A percentile compares a stretch with the other conserved stretches of the same genome.
Conservation (phyloP, 2,329 filamentous ascomycete species). For the Clarireedia sp. region DNA sequence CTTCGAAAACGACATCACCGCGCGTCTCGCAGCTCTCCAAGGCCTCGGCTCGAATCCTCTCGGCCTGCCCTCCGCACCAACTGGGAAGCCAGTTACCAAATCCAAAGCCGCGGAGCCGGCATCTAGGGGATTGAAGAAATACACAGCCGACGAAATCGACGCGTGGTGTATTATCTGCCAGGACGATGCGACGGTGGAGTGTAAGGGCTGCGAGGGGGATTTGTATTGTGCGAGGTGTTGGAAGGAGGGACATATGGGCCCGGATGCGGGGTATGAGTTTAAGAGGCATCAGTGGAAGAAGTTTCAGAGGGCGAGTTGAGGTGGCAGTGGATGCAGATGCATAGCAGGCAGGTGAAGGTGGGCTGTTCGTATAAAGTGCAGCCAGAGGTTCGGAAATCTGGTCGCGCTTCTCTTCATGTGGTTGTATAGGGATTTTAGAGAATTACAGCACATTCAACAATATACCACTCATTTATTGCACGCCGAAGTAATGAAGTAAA, state of each 20-base stretch:
- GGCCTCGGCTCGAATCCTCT: slow-evolving; percentile 14
- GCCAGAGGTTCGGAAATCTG: too few relatives aligned
- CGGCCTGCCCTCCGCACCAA: slow-evolving; percentile 27
- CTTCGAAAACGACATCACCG: slow-evolving; percentile 25
- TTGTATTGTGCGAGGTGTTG: slow-evolving; percentile 74
- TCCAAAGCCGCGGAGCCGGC: background rate
- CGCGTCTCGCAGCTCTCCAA: slow-evolving; percentile 26
- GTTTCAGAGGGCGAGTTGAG: slow-evolving; percentile 36
- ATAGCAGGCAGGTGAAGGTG: too few relatives aligned
- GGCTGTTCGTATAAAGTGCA: too few relatives aligned
- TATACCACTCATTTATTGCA: too few relatives aligned
- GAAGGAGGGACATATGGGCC: slow-evolving; percentile 70
- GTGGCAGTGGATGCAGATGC: too few relatives aligned
- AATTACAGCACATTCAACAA: too few relatives aligned
- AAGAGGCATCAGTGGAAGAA: slow-evolving; percentile 59
- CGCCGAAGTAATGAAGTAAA: too few relatives aligned
- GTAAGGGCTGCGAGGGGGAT: slow-evolving; percentile 62
- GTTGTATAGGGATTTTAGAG: too few relatives aligned
- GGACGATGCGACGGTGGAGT: slow-evolving; percentile 66
- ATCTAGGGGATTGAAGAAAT: slow-evolving; percentile 26
- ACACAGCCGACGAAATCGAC: slow-evolving; percentile 63
- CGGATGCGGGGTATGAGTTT: slow-evolving; percentile 62
- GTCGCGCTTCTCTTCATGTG: too few relatives aligned
- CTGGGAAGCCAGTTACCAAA: slow-evolving; percentile 20
- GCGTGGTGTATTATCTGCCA: slow-evolving; percentile 79